Evolutionary conservation across 257 asterid genomes (phyloP).

Genomic region (Rauvolfia tetraphylla): DNA sequence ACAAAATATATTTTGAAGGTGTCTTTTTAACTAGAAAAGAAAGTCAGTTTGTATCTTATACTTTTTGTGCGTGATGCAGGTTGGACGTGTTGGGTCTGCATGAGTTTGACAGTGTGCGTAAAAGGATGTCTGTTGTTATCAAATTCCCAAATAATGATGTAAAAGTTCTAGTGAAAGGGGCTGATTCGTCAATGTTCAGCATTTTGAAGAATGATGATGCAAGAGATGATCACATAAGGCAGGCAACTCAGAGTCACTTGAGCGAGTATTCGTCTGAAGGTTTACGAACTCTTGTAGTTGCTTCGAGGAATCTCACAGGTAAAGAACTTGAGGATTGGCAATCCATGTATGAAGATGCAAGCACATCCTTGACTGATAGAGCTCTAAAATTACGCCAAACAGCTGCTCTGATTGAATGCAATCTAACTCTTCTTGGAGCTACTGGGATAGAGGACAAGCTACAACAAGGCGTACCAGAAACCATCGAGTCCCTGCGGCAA

Average conservation of each 20-base stretch:
- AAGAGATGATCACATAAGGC: constrained; percentile 39
- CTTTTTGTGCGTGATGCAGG: constrained; percentile 42
- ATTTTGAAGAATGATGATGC: constrained; percentile 49
- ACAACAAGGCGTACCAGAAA: constrained; percentile 95
- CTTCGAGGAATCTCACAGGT: constrained; percentile 65
- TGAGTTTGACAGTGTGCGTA: constrained; percentile 97
- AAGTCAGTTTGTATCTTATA: background rate
- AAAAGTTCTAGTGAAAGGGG: constrained; percentile 95
- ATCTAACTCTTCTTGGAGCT: constrained; percentile 87
- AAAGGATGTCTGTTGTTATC: constrained; percentile 95
- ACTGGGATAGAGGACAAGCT: constrained; percentile 97
- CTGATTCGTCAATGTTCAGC: constrained; percentile 88
- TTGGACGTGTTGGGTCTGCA: constrained; percentile 98
- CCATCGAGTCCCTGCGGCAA: constrained; percentile 87
- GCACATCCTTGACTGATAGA: constrained; percentile 95
- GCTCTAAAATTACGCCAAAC: constrained; percentile 79
- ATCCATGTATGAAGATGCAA: constrained; percentile 84
- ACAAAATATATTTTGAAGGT: background rate
- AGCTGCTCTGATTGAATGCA: constrained; percentile 80
- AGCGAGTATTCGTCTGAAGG: constrained; percentile 91
- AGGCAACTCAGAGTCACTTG: constrained; percentile 60
- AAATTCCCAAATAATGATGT: constrained; percentile 73
- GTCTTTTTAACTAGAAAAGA: background rate
- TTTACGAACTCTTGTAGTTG: constrained; percentile 91
- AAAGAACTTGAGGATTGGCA: constrained; percentile 89